phyloP scores from a whole-genome alignment of 1,284 basidiomycete genomes.

The Gomphus sp. region DNA sequence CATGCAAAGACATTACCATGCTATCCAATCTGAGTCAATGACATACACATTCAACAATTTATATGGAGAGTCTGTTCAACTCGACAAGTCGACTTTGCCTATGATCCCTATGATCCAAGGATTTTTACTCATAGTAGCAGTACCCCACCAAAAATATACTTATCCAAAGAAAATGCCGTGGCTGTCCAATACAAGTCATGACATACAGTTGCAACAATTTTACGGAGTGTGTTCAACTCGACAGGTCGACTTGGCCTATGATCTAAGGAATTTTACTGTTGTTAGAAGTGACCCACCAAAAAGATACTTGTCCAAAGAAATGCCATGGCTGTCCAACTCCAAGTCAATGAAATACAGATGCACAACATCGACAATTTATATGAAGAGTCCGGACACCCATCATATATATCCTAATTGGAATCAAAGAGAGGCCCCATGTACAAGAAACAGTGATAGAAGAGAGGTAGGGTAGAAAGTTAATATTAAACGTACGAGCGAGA shows the following conservation, averaged over 20 bases:
- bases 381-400: neutral
- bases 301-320: neutral
- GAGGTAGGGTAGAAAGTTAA: neutral
- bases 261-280: too few species aligned
- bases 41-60: neutral
- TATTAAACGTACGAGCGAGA: neutral
- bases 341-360: neutral
- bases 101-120: too few species aligned
- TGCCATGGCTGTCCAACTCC: neutral
- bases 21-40: too few species aligned
- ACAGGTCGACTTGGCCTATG: too few species aligned
- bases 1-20: too few species aligned
- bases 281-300: too few species aligned
- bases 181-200: neutral
- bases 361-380: conserved; percentile 1
- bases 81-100: too few species aligned
- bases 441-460: neutral
- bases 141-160: too few species aligned
- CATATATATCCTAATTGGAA: neutral
- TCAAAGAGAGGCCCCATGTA: neutral
- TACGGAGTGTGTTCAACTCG: too few species aligned
- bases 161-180: neutral
- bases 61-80: too few species aligned
- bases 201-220: neutral
- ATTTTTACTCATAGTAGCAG: too few species aligned